These are phyloP conservation scores for Hypoxylon sp. DNA, from an alignment of 2,329 filamentous ascomycete species.

Conservation along the genomic window DNA sequence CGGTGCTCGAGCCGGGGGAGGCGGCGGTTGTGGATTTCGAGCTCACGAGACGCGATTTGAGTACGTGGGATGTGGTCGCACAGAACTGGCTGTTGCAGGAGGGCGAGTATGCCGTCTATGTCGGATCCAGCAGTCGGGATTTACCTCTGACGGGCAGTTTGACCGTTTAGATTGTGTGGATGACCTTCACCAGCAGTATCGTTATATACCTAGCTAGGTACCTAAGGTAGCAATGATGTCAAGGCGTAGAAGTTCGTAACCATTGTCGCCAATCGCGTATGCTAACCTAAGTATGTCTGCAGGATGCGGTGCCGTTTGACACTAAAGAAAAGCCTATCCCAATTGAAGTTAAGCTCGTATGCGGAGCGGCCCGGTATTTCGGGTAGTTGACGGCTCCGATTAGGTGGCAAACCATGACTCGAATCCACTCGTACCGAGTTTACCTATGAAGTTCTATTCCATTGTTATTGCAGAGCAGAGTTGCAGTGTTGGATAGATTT, in stretches of 20 bases:
- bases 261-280: too few relatives aligned
- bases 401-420: conserved; percentile 8
- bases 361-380: conserved; percentile 11
- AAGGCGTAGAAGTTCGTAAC: too few relatives aligned
- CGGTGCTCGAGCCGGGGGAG: conserved; percentile 61
- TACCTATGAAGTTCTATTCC: neutral
- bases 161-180: conserved; percentile 33
- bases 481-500: neutral
- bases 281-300: conserved; percentile 28
- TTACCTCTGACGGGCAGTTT: conserved; percentile 55
- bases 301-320: too few relatives aligned
- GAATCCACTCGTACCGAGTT: conserved; percentile 7
- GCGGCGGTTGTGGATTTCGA: conserved; percentile 63
- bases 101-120: conserved; percentile 56
- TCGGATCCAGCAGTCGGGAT: conserved; percentile 62
- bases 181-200: too few relatives aligned
- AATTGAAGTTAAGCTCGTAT: conserved; percentile 2
- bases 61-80: conserved; percentile 69
- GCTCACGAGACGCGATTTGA: conserved; percentile 71
- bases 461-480: neutral
- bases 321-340: conserved; percentile 37
- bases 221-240: too few relatives aligned
- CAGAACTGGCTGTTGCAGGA: conserved; percentile 71
- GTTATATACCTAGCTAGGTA: too few relatives aligned
- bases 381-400: conserved; percentile 15